Percentiles rank a stretch among this genome's conserved stretches.
These are phyloP conservation scores for Sphagnum contortum DNA, from an alignment of 225 moss, liverwort and hornwort species.

Conservation along the genomic window DNA sequence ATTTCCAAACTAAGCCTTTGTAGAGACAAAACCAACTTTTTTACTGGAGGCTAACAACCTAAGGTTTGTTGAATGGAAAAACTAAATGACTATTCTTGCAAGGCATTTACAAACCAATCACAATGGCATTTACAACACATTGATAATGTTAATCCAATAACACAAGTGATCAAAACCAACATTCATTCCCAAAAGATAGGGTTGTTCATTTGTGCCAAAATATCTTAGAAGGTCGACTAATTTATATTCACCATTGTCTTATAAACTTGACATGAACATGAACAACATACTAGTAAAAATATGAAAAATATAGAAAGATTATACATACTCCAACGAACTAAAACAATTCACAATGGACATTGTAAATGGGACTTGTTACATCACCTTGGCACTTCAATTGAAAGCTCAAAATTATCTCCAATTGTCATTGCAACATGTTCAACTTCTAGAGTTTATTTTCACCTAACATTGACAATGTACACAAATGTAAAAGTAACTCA, in stretches of 20 bases:
- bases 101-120: too few species aligned
- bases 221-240: slow-evolving; percentile 89
- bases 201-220: slow-evolving; percentile 77
- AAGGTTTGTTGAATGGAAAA: too few species aligned
- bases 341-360: too few species aligned
- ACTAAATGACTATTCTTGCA: too few species aligned
- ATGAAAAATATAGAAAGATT: not conserved
- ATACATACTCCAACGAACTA: not conserved
- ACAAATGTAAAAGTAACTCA: not conserved
- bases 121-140: too few species aligned
- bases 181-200: slow-evolving; percentile 90
- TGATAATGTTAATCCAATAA: too few species aligned
- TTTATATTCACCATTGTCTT: slow-evolving; percentile 84
- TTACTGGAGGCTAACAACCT: too few species aligned
- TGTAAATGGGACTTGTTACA: slow-evolving; percentile 11
- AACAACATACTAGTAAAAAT: not conserved
- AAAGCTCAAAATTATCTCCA: slow-evolving; percentile 21
- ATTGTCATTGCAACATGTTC: slow-evolving; percentile 30
- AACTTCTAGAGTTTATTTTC: slow-evolving; percentile 65
- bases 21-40: too few species aligned
- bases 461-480: slow-evolving; percentile 24
- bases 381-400: slow-evolving; percentile 31
- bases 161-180: slow-evolving; percentile 15
- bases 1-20: too few species aligned
- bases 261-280: slow-evolving; percentile 15